Evolutionary conservation across 2,329 filamentous ascomycete species (phyloP).

Genomic region (Phyllosticta capitalensis): DNA sequence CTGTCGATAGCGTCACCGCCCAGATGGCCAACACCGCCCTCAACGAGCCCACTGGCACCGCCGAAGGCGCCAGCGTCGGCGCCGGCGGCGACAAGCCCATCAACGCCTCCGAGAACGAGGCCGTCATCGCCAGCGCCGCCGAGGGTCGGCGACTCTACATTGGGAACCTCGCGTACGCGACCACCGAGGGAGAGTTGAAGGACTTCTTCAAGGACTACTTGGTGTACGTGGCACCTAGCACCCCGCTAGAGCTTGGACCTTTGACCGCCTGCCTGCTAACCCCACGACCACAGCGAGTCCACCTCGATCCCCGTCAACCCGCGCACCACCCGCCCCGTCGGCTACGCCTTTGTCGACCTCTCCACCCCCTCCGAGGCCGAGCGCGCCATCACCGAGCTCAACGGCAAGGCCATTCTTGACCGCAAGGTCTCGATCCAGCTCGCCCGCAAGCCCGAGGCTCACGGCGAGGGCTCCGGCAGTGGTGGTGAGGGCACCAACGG

Average conservation of each 20-base stretch:
- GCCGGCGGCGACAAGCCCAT: constrained; percentile 52
- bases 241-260: background rate
- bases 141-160: constrained; percentile 99
- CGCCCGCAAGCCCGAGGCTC: constrained; percentile 89
- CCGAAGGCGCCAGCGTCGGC: constrained; percentile 44
- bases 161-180: constrained; percentile 99
- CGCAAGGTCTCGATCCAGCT: constrained; percentile 99
- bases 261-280: constrained; percentile 15
- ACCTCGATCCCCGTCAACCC: constrained; percentile 99
- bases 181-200: constrained; percentile 99
- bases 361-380: constrained; percentile 90
- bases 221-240: constrained; percentile 61
- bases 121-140: constrained; percentile 91
- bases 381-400: constrained; percentile 89
- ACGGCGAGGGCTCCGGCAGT: constrained; percentile 62
- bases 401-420: constrained; percentile 94
- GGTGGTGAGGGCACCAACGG: constrained; percentile 63
- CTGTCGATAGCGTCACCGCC: constrained; percentile 70
- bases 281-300: constrained; percentile 61
- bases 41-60: constrained; percentile 46
- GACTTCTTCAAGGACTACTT: constrained; percentile 99
- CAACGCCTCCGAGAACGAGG: constrained; percentile 71
- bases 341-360: constrained; percentile 97
- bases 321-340: constrained; percentile 94
- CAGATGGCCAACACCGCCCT: constrained; percentile 57